Evolutionary conservation across 352 stramenopile species (phyloP), one percentile per base, ranked within the genome.

Genomic region (Globisporangium cystogenes): DNA sequence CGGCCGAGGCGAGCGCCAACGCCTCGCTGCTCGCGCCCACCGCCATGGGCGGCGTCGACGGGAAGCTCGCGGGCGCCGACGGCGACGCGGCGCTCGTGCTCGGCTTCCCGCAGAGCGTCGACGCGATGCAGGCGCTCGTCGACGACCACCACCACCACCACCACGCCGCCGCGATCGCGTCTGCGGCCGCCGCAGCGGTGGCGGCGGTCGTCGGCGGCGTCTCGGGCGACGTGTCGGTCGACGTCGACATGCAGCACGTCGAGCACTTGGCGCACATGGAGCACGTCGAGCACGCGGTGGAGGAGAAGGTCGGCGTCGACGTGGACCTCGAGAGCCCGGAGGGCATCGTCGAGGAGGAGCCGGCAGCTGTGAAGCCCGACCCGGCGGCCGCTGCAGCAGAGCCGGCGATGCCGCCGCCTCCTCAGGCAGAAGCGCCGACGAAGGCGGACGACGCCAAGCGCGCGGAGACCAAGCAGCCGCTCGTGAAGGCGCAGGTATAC

Each of bases 301-400:
- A 45, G 40, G 40, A 45, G 40, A 45, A 45, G n/a, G 14, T 27
- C 8, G n/a, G 20, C 40, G 20, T 37, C 23, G 49, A 41, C 24
- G 48, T 75, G 23, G 62, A 59, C 29, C 50, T 62, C 35, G 82
- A 81, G 50, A 65, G 48, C 44, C 35, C 64, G 3, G 61, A 76
- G 53, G 72, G 68, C 2, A 76, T 78, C 42, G 62, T 74, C 48
- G 65, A 78, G 48, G 67, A 82, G 36, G 36, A 60, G n/a, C n/a
- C n/a, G n/a, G 31, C 46, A n/a, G 46, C 10, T 6, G 51, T 64
- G 62, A 43, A 64, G 76, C 35, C 51, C 72, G 41, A 45, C 21
- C n/a, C 40, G 4, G 14, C 12, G 12, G 40, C 7, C 5, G 40
- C 12, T 20, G 40, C 15, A 18, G 18, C 21, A 21, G 40, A 45